Evolutionary conservation across 176 grass and related monocot species (phyloP).

Genomic region (barley (Hordeum vulgare)): MorexV3_pseudomolecules_assembly NC_058521.1:100608568-100609067

Average conservation of each 20-base stretch:
- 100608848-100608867: slow-evolving; percentile 63
- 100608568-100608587: neutral
- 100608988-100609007: too few species aligned
- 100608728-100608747: slow-evolving; percentile 32
- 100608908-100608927: neutral
- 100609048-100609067: too few species aligned
- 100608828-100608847: slow-evolving; percentile 6
- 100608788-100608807: neutral
- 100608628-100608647: neutral
- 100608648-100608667: neutral
- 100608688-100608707: slow-evolving; percentile 47
- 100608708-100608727: slow-evolving; percentile 54
- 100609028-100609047: too few species aligned
- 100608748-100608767: slow-evolving; percentile 37
- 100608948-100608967: too few species aligned
- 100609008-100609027: too few species aligned
- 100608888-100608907: neutral
- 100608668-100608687: slow-evolving; percentile 30
- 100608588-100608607: neutral
- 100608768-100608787: neutral
- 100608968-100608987: too few species aligned
- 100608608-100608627: neutral
- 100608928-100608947: too few species aligned
- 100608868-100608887: slow-evolving; percentile 67
- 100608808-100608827: neutral